Conservation (phyloP, 305 asterid genomes). For the Fraxinus greggii region DNA sequence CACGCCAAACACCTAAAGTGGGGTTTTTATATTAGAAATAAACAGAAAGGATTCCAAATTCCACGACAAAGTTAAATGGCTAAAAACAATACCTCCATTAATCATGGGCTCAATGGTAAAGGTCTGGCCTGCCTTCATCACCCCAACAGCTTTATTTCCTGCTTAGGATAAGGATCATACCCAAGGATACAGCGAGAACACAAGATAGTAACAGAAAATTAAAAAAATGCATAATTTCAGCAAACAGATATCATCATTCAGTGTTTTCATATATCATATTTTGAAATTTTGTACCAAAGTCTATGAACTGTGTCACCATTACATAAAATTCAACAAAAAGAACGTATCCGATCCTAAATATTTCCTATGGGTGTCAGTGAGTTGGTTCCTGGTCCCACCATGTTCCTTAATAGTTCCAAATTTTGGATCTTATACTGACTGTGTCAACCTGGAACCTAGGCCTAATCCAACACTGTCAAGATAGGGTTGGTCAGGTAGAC, state of each 20-base stretch:
- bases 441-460: not conserved
- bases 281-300: not conserved
- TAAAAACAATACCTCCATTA: slow-evolving; percentile 53
- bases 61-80: not conserved
- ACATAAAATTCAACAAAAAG: not conserved
- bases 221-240: not conserved
- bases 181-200: slow-evolving; percentile 12
- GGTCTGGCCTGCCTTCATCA: slow-evolving; percentile 96
- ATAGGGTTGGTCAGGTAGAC: not conserved
- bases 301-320: not conserved
- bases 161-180: slow-evolving; percentile 54
- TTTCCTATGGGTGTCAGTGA: not conserved
- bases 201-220: slow-evolving; percentile 3
- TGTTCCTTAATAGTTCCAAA: not conserved
- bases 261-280: not conserved
- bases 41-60: not conserved
- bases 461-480: not conserved
- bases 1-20: slow-evolving; percentile 83
- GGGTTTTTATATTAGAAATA: slow-evolving; percentile 15
- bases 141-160: slow-evolving; percentile 98
- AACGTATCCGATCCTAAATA: not conserved
- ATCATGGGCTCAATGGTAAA: slow-evolving; percentile 98
- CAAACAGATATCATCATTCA: not conserved
- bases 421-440: not conserved
- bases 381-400: not conserved